phyloP scores from a whole-genome alignment of 192 early-diverging fungal genomes.

The Allomyces arbusculus region DNA sequence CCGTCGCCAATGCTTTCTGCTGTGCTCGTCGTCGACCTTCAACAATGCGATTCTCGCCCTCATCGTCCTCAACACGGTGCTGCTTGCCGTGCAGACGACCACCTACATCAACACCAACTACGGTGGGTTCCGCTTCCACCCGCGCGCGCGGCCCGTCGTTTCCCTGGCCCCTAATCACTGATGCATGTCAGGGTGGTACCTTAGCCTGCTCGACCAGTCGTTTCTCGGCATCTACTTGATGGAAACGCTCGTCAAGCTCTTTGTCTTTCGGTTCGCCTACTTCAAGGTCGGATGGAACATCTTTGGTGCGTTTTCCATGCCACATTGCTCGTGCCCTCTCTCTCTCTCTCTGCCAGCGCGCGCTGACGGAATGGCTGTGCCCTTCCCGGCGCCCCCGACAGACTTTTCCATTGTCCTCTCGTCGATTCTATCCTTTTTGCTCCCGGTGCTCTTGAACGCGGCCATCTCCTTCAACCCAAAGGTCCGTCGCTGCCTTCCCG shows the following conservation, averaged over 20 bases:
- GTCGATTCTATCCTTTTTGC: constrained; percentile 7
- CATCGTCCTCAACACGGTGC: constrained; percentile 10
- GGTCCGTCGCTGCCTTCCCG: background rate
- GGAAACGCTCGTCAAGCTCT: constrained; percentile 13
- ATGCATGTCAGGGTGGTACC: constrained; percentile 9
- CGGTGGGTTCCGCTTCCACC: constrained; percentile 3
- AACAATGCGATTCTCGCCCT: constrained; percentile 6
- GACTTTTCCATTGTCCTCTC: constrained; percentile 10
- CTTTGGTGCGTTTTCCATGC: constrained; percentile 9
- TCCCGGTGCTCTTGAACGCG: constrained; percentile 7
- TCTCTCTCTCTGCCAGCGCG: background rate
- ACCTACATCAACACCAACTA: constrained; percentile 4
- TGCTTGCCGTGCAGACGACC: constrained; percentile 10
- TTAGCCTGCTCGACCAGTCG: constrained; percentile 8
- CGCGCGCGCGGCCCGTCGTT: background rate
- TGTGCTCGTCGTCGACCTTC: constrained; percentile 7
- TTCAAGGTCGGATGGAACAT: constrained; percentile 14
- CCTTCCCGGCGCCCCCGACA: too few species aligned
- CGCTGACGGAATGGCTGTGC: background rate
- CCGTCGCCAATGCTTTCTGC: background rate
- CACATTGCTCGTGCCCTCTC: too few species aligned
- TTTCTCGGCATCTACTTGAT: constrained; percentile 17
- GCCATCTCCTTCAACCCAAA: constrained; percentile 7
- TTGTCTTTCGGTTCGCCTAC: constrained; percentile 8
- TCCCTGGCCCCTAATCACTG: background rate